Evolutionary conservation across 2,329 filamentous ascomycete genomes (phyloP).

Genomic region (Trichoderma sp.): DNA sequence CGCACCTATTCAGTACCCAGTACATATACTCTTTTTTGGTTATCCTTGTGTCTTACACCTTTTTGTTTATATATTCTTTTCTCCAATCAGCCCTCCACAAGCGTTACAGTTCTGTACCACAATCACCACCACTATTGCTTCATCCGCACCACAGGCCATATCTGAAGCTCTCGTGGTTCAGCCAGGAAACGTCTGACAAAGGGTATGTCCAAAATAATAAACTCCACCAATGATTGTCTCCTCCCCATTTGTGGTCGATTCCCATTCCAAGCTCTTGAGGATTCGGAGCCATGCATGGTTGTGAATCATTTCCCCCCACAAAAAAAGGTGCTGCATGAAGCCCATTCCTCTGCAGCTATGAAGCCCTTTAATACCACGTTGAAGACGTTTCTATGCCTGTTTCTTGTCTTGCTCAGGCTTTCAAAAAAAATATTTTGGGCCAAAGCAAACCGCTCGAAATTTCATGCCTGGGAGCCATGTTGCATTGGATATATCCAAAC

Average conservation of each 20-base stretch:
- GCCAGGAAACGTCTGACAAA: conserved; percentile 14
- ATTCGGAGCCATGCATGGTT: conserved; percentile 16
- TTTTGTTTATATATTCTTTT: neutral
- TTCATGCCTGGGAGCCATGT: neutral
- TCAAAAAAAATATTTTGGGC: neutral
- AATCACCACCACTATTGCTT: conserved; percentile 13
- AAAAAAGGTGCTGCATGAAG: neutral
- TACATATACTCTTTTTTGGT: neutral
- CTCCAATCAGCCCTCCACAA: neutral
- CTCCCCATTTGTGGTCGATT: neutral
- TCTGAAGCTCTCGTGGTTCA: neutral
- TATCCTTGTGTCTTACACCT: neutral
- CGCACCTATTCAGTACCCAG: neutral
- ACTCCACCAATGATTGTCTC: neutral
- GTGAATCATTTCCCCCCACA: conserved; percentile 23
- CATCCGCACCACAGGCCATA: neutral
- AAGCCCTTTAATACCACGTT: neutral
- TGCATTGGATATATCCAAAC: conserved; percentile 11
- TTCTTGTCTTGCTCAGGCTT: neutral
- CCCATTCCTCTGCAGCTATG: conserved; percentile 12
- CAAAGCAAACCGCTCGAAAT: neutral
- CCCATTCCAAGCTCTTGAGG: neutral
- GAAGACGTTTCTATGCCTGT: neutral
- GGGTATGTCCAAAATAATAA: conserved; percentile 21
- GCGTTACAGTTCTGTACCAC: neutral